Evolutionary conservation across 352 stramenopile species (phyloP).

Genomic region (Globisporangium cederbergense): DNA sequence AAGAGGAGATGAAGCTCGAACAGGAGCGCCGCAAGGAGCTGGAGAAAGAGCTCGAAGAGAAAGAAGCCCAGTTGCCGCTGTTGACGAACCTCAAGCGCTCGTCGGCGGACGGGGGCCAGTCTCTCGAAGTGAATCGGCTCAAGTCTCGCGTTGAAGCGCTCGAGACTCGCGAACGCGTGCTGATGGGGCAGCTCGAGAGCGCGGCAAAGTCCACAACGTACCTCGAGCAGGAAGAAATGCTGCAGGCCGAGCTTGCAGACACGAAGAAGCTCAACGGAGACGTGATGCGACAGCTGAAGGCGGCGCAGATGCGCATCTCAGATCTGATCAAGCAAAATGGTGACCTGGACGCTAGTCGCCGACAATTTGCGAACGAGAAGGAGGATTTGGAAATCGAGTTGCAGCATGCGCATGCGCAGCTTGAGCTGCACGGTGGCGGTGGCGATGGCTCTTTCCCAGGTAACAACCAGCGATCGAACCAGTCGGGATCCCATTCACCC

Average conservation of each 20-base stretch:
- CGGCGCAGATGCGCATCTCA: slow-evolving; percentile 33
- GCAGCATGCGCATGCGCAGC: slow-evolving; percentile 41
- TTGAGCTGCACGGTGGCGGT: slow-evolving; percentile 16
- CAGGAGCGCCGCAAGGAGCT: slow-evolving; percentile 51
- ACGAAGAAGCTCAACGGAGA: slow-evolving; percentile 41
- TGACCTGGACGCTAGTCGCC: slow-evolving; percentile 42
- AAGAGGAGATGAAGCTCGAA: slow-evolving; percentile 56
- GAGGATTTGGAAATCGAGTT: slow-evolving; percentile 62
- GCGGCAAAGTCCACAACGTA: slow-evolving; percentile 21
- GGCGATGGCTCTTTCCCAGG: background rate
- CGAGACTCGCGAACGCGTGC: slow-evolving; percentile 62
- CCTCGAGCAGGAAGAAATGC: slow-evolving; percentile 25
- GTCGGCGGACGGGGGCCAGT: slow-evolving; percentile 17
- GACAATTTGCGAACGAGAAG: slow-evolving; percentile 34
- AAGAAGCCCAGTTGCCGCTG: slow-evolving; percentile 31
- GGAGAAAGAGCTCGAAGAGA: slow-evolving; percentile 62
- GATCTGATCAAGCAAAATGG: slow-evolving; percentile 45
- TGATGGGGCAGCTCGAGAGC: slow-evolving; percentile 53
- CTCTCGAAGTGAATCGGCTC: slow-evolving; percentile 38
- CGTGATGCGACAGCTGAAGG: slow-evolving; percentile 45
- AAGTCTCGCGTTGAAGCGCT: slow-evolving; percentile 61
- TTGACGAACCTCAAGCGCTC: slow-evolving; percentile 13
- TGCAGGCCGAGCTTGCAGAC: slow-evolving; percentile 29
- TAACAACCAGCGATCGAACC: slow-evolving; percentile 23
- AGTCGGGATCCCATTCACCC: slow-evolving; percentile 19